Evolutionary conservation across 495 filamentous ascomycete species (phyloP), one percentile per base, ranked within the genome.

Genomic region (Mytilinidion resinicola): DNA sequence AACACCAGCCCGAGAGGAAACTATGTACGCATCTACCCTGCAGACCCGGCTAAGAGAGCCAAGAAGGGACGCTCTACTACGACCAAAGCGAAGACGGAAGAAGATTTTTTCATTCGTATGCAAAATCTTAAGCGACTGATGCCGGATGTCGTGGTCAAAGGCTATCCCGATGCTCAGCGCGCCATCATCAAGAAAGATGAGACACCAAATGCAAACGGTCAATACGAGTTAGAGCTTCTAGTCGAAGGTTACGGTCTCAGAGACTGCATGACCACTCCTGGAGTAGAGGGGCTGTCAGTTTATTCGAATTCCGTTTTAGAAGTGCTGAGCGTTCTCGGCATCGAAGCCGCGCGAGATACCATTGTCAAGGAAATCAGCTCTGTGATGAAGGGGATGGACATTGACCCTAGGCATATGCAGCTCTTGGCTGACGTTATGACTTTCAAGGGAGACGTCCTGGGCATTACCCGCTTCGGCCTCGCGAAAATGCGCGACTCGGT

Each of bases 401-500:
- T 98, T 63, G 93, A 98, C 76, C 93, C 93, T 30, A 87, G 95
- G 35, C 93, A 98, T 79, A 96, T 98, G 91, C 88, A 96, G 70
- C 82, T 98, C 8, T 81, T 98, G 14, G 92, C 93, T n/a, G 95
- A 98, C 58, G 90, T 96, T 37, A 98, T 98, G 93, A 98, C 93
- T 6, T 97, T 92, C 80, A 96, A 95, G 74, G 93, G 93, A 48
- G 92, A 97, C 61, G 88, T 97, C 0, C 81, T 96, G n/a, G 93
- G 93, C 37, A 98, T 98, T 68, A 98, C 93, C 9, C 86, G 93
- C 21, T 97, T 97, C 72, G 93, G 93, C 51, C 78, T 98, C 41
- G 85, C 90, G 50, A 98, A 98, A 79, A 98, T 96, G 91, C 80
- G 93, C 52, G 95, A 98, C 70, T 87, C 82, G 21, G 92, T 96